Evolutionary conservation across 306 rosid species (phyloP), one percentile per base, ranked within the genome.

Genomic region (Vigna hirtella): DNA sequence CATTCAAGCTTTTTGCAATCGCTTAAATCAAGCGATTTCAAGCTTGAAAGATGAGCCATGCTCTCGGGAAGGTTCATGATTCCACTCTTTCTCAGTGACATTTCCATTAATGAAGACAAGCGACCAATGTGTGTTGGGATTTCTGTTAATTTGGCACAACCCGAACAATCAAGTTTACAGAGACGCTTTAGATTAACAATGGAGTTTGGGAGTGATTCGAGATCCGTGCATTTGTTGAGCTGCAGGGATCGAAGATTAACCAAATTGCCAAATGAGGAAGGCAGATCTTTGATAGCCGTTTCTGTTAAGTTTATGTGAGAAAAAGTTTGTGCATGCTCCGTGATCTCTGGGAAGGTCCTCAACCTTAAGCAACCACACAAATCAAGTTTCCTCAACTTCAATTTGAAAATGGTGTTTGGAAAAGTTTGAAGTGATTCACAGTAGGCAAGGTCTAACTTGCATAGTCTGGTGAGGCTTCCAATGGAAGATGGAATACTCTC

Each of bases 11-110:
- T 70, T 77, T 64, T 30, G 56, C 78, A 76, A 43, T 53, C 78
- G 20, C 82, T 82, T 20, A 82, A 38, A 50, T 75, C 85, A 32
- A 81, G 76, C 42, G 73, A 81, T 76, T 69, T 70, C 68, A 81
- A 70, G 58, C 73, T 76, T 13, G 81, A 69, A 45, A 81, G 77
- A 26, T 50, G 68, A 69, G 9, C 77, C 61, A 81, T 40, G 9
- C 77, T 75, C 6, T 62, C 74, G 0, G 85, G 85, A 50, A 82
- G 78, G 55, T 61, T 71, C 34, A 76, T 61, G 11, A 70, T 11
- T 7, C 48, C 64, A 3, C 64, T 52, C n/a, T 34, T 74, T 3
- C 3, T 12, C 2, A 76, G 36, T 15, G 69, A 76, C 77, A 82
- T 9, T 76, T 76, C 53, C 6, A 47, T 76, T 55, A 82, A 40